Evolutionary conservation across 192 early-diverging fungal species (phyloP).

Genomic region (Entomortierella lignicola): DNA sequence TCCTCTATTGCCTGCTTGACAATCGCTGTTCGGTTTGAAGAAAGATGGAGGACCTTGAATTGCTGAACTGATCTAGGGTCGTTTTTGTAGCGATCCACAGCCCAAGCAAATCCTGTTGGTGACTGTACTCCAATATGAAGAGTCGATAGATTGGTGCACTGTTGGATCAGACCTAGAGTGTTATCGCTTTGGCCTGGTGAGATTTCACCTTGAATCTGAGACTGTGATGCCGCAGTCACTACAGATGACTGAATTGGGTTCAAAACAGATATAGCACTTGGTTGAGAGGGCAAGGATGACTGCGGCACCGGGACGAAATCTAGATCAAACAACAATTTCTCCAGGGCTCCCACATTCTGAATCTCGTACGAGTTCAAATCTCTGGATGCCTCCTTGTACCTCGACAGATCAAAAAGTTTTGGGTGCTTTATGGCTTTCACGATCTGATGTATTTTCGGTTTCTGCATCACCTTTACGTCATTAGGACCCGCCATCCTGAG

Average conservation of each 20-base stretch:
- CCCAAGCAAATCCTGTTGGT: constrained; percentile 32
- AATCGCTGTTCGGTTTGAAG: constrained; percentile 9
- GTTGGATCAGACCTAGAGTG: constrained; percentile 14
- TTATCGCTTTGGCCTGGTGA: background rate
- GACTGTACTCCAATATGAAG: constrained; percentile 39
- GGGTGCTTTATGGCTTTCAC: constrained; percentile 21
- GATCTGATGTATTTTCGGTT: constrained; percentile 19
- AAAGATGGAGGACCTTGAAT: constrained; percentile 20
- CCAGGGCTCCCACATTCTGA: constrained; percentile 2
- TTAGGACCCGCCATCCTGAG: constrained; percentile 42
- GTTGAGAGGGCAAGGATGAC: background rate
- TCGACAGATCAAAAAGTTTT: constrained; percentile 30
- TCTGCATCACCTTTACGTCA: constrained; percentile 25
- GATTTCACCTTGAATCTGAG: background rate
- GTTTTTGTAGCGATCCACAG: constrained; percentile 10
- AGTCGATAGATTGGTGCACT: constrained; percentile 9
- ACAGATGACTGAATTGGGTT: background rate
- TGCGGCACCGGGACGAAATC: constrained; percentile 19
- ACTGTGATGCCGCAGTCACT: background rate
- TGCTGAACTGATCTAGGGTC: background rate
- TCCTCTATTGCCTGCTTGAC: constrained; percentile 26
- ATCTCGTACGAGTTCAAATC: constrained; percentile 37
- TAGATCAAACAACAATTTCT: constrained; percentile 32
- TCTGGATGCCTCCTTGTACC: constrained; percentile 37
- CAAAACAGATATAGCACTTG: background rate